Evolutionary conservation across 306 rosid species (phyloP), one percentile per base, ranked within the genome.

Genomic region (Senna tora): DNA sequence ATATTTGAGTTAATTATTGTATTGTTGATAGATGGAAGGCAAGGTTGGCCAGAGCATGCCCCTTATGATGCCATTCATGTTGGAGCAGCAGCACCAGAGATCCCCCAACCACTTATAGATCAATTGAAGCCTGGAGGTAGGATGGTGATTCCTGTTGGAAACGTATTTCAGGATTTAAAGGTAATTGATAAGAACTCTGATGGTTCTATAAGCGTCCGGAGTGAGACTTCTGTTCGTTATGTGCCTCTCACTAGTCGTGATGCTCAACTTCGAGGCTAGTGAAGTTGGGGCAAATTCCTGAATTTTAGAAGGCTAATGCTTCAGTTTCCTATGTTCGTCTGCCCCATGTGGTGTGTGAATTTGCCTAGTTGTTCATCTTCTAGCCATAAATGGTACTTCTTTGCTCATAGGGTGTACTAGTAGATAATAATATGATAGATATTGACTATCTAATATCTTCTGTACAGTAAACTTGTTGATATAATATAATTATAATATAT

Each of bases 131-230:
- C 97, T 22, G 99, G 99, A 66, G 99, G 99, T 55, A 88, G 97
- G 81, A 78, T 95, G 96, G 97, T 95, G 82, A 95, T 95, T 68
- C 99, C 99, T 15, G 99, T 95, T 50, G 99, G 99, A 28, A 95
- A 80, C 81, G 52, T 91, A 17, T 91, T 77, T 69, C 99, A 91
- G 80, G 96, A 91, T 80, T 80, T 91, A 32, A 81, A 89, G 80
- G 96, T 95, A 28, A 94, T 91, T 61, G 99, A 95, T 79, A 95
- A 91, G 84, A 88, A 82, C 11, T 63, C 67, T 19, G 99, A 89
- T 64, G 99, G 97, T 64, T 86, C 97, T 36, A 28, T 91, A 42
- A 89, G 74, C 30, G 50, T 91, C 63, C 83, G 80, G 36, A 86
- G 75, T 30, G 96, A 91, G 86, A 85, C 93, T 52, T 83, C 96